Base-by-base conservation (phyloP, 306 rosid genomes). In the Malus fusca region DNA sequence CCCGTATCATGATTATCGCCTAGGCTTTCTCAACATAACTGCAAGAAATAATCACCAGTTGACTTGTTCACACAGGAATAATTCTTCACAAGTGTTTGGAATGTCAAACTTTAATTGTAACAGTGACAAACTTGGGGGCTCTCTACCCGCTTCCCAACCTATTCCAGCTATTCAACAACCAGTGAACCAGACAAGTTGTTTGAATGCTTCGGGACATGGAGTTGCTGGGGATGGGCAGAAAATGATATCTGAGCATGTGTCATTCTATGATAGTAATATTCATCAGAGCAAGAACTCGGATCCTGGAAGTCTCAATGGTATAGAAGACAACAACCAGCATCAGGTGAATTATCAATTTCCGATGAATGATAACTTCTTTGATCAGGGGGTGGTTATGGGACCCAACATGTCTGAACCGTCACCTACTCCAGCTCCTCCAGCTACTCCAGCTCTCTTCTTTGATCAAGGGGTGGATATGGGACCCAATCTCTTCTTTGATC, bases 21-120 rank as follows among this genome's bases (percentile, higher is more conserved):
- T 80, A 3, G 91, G 88, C 26, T 87, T 87, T 81, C 78, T 73
- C 1, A 87, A 87, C 63, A 78, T 80, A 51, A 73, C 73, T 37
- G 52, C 87, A 2, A 78, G 87, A 30, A 82, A 87, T 82, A 87
- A 84, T 69, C 91, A 87, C 77, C 91, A 84, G 44, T 44, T 82
- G 85, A 82, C 28, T 66, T 87, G 88, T 55, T 80, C 84, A 11
- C 78, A 75, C 70, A 60, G 80, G 30, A 55, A 31, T 46, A 76
- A 65, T 70, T 82, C 75, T 74, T 66, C 86, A 2, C 84, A 61
- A 12, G 82, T 58, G 15, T 78, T 80, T 73, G 85, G 79, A 69
- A 40, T 73, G 59, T 62, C 83, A n/a, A 78, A 62, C 66, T 82
- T 80, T 73, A 85, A 77, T 22, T 33, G 30, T 3, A 75, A 51